Percentiles rank a stretch among this genome's conserved stretches.
Conservation (phyloP, 202 grass and related monocot genomes). For the Zizania palustris region DNA sequence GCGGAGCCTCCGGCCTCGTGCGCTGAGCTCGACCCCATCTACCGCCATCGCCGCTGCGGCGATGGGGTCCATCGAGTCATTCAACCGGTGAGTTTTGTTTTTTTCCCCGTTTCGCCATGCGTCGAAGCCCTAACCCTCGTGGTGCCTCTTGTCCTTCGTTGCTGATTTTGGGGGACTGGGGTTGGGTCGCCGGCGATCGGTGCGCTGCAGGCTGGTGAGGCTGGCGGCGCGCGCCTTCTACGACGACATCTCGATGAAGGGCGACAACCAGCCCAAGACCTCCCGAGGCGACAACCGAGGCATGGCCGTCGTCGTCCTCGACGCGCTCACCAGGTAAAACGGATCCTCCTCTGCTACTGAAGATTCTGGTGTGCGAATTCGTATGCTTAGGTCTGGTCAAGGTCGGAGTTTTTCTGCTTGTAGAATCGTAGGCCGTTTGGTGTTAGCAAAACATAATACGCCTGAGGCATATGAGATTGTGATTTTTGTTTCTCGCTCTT, state of each 20-base stretch:
- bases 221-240: conserved; percentile 90
- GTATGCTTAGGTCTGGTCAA: too few relatives aligned
- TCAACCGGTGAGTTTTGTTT: conserved; percentile 40
- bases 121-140: conserved; percentile 31
- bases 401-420: not conserved
- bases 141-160: not conserved
- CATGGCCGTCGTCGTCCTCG: conserved; percentile 93
- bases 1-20: not conserved
- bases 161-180: conserved; percentile 12
- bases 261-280: conserved; percentile 88
- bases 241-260: conserved; percentile 89
- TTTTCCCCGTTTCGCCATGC: not conserved
- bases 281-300: conserved; percentile 94
- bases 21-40: not conserved
- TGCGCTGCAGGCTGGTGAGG: conserved; percentile 61
- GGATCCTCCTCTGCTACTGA: not conserved
- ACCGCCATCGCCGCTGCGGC: conserved; percentile 2
- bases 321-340: conserved; percentile 76
- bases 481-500: not conserved
- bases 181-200: not conserved
- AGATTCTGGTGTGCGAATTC: not conserved
- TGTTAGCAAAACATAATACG: not conserved
- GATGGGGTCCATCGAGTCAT: conserved; percentile 53
- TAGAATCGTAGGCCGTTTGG: not conserved
- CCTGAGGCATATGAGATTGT: not conserved